Evolutionary conservation across 768 basidiomycete genomes (phyloP).

Genomic region (Boletus fagicola): DNA sequence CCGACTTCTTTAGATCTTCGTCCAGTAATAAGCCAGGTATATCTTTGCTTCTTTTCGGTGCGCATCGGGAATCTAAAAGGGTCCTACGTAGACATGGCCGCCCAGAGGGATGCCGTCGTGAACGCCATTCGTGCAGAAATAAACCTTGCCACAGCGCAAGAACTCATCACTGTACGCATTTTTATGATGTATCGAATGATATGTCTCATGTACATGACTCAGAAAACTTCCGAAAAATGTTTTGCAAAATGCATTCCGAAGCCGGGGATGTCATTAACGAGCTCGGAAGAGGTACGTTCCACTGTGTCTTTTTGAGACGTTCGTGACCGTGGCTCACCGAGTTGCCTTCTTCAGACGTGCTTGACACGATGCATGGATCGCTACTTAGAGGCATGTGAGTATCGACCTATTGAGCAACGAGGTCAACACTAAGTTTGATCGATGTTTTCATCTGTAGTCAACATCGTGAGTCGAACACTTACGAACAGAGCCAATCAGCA

Average conservation of each 20-base stretch:
- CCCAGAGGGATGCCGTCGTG: slow-evolving; percentile 51
- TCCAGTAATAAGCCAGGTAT: slow-evolving; percentile 31
- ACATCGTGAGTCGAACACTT: slow-evolving; percentile 73
- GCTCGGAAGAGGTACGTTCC: slow-evolving; percentile 66
- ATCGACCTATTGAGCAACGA: neutral
- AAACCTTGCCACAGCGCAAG: slow-evolving; percentile 72
- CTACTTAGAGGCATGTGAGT: slow-evolving; percentile 84
- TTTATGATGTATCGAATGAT: neutral
- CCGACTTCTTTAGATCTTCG: slow-evolving; percentile 51
- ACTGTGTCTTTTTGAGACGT: neutral
- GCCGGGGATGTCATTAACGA: slow-evolving; percentile 64
- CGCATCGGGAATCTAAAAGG: neutral
- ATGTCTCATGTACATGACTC: slow-evolving; percentile 1
- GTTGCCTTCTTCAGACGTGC: slow-evolving; percentile 53
- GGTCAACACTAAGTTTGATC: slow-evolving; percentile 1
- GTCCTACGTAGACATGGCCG: slow-evolving; percentile 32
- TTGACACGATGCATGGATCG: slow-evolving; percentile 73
- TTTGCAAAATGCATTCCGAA: slow-evolving; percentile 75
- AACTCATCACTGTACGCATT: slow-evolving; percentile 65
- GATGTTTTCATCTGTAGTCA: slow-evolving; percentile 47
- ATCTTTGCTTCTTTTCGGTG: neutral
- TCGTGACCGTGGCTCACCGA: neutral
- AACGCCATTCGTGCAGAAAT: slow-evolving; percentile 66
- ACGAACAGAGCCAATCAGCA: slow-evolving; percentile 45
- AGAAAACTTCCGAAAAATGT: slow-evolving; percentile 83